Base-by-base conservation (phyloP, 805 yeast species). In the Hanseniaspora pseudoguilliermondii region DNA sequence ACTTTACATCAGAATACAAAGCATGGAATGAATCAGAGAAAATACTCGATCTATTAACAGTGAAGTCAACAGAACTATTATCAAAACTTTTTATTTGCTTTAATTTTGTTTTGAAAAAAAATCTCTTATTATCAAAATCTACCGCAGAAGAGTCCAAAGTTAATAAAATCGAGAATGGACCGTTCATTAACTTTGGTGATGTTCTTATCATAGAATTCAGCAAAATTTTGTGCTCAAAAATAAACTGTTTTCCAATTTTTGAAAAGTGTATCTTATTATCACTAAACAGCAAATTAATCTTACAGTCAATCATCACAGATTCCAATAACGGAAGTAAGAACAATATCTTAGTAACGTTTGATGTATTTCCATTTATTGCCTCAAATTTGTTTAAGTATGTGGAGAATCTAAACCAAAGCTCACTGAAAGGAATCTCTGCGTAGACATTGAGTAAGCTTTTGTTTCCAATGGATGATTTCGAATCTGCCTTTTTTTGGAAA, bases 291-390 rank as follows among this genome's bases (percentile, higher is more conserved):
- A 46, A 18, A 61, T 87, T 80, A 64, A 86, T 95, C 64, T 90
- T 90, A 69, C 96, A 89, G n/a, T 93, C 93, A 50, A 91, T 95
- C 95, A 93, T 88, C 57, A 93, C 73, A 0, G 96, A 82, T 66
- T 91, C 98, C 59, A 91, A 87, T 59, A 89, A 69, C 0, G 97
- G 97, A 25, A 91, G 72, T 25, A 90, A 69, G 0, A 86, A 83
- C 1, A 95, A 84, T 0, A 95, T 89, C 47, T 87, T 79, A 47
- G 81, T 80, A 23, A 78, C 71, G 60, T 83, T 69, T 16, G 73
- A 73, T 16, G 77, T 74, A 2, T 48, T 40, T 32, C 53, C 54
- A 27, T 49, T 40, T 11, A 32, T 20, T 21, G 47, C 32, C 63
- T 83, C 91, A 57, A 86, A 71, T 6, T 76, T 73, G 43, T 80